Percentiles rank a stretch among this genome's conserved stretches.
These are phyloP conservation scores for Adansonia rubrostipa DNA, from an alignment of 441 rosid genomes.

Conservation along the genomic window DNA sequence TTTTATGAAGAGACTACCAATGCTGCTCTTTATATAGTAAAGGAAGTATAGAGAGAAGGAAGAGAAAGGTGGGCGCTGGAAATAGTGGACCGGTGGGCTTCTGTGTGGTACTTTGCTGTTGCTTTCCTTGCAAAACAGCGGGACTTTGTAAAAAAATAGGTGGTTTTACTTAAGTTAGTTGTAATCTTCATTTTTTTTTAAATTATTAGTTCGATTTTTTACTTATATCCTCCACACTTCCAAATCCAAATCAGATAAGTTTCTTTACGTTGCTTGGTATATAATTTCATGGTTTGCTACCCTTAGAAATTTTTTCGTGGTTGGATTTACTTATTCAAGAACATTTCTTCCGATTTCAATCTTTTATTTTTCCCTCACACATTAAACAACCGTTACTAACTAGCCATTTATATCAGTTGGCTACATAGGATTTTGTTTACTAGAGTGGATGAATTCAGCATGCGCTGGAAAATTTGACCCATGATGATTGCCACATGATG, in stretches of 20 bases:
- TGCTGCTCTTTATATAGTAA: constrained; percentile 19
- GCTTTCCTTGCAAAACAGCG: constrained; percentile 23
- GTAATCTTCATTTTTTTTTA: not conserved
- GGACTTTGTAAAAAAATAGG: constrained; percentile 11
- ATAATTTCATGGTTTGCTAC: not conserved
- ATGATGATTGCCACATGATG: not conserved
- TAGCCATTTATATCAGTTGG: not conserved
- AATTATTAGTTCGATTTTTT: too few species aligned
- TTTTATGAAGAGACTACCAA: constrained; percentile 11
- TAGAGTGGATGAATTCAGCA: constrained; percentile 15
- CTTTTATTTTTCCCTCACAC: not conserved
- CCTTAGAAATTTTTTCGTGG: not conserved
- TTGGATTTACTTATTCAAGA: not conserved
- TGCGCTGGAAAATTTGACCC: not conserved
- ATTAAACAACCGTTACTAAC: not conserved
- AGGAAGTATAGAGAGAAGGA: not conserved
- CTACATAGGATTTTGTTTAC: constrained; percentile 3
- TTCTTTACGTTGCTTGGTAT: not conserved
- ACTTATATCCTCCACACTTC: too few species aligned
- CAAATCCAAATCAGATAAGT: too few species aligned
- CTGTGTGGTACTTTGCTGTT: constrained; percentile 5
- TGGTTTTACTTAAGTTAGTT: constrained; percentile 10
- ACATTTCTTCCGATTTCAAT: not conserved
- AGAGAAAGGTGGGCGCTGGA: not conserved
- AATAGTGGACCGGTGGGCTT: constrained; percentile 14